Evolutionary conservation across 2,329 filamentous ascomycete species (phyloP), one percentile per base, ranked within the genome.

Genomic region (Fusarium sp.): DNA sequence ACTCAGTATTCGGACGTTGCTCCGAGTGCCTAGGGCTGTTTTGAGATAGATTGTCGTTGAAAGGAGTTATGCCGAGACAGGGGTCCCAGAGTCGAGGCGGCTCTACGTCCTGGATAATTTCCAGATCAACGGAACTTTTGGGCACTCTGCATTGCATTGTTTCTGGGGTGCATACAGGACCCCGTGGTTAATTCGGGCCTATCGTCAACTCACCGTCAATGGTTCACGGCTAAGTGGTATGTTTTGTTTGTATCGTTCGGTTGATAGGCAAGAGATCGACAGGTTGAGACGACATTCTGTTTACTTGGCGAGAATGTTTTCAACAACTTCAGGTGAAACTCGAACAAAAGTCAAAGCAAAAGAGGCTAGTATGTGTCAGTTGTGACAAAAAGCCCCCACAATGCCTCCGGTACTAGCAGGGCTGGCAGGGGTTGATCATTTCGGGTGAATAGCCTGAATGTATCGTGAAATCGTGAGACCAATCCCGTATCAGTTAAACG

Each of bases 11-110:
- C 56, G 56, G 56, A 33, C 18, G 9, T 4, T 32, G 40, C 26
- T 59, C 56, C 56, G 56, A 13, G 15, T 54, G 15, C 7, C 17
- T 54, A 59, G 46, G 35, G 56, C 56, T 41, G 45, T 59, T 59
- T 59, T 20, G 46, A 54, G 56, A 32, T 40, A 33, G 27, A 59
- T 54, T 54, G 20, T 17, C 35, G 32, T 32, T 46, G 27, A 23
- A 33, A 33, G 13, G 32, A 46, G 38, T 27, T 27, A 5, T 54
- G 46, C 55, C 55, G 55, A 32, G 45, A 58, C 45, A 32, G 42
- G 56, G 56, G 45, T 49, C 3, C n/a, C 3, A 2, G n/a, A 33
- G 20, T 55, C 52, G 38, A 55, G 38, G 20, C 42, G 18, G 44
- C 33, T 57, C 54, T 38, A 26, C 23, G 27, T 40, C 44, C 44